phyloP scores from a whole-genome alignment of 805 yeast species.

The Candida ulmi region DNA sequence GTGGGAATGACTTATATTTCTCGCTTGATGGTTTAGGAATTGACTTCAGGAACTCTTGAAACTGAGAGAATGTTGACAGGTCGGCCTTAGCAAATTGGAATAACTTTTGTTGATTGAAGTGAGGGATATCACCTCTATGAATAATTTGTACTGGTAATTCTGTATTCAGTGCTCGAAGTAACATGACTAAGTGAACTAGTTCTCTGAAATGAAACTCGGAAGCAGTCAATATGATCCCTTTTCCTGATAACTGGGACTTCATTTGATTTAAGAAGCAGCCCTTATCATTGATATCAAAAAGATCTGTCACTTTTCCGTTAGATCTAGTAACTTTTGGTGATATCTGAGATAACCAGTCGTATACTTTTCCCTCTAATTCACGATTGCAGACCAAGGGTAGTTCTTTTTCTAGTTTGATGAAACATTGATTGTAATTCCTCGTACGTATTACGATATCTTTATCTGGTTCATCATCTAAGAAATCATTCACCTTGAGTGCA shows the following conservation, averaged over 20 bases:
- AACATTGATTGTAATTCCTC: constrained; percentile 4
- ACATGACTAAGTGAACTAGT: constrained; percentile 30
- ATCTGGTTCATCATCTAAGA: not conserved
- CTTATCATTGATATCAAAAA: not conserved
- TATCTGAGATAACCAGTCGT: constrained; percentile 3
- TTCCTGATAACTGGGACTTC: constrained; percentile 1
- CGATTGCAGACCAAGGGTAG: not conserved
- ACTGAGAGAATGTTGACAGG: not conserved
- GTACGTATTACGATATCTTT: not conserved
- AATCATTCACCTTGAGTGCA: not conserved
- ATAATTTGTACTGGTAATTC: constrained; percentile 27
- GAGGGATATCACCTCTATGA: constrained; percentile 24
- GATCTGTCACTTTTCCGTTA: not conserved
- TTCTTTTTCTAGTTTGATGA: not conserved
- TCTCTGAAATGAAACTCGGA: constrained; percentile 24
- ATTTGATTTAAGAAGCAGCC: constrained; percentile 1
- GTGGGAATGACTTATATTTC: constrained; percentile 15
- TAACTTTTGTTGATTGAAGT: constrained; percentile 24
- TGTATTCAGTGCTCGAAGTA: constrained; percentile 29
- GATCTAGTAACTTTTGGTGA: not conserved
- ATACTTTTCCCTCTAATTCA: constrained; percentile 1
- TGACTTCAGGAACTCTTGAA: not conserved
- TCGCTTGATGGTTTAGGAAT: constrained; percentile 4
- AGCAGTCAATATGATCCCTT: constrained; percentile 30
- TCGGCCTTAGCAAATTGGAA: constrained; percentile 1